Base-by-base conservation (phyloP, 2,329 filamentous ascomycete genomes). In the Fusarium nematophilum region DNA sequence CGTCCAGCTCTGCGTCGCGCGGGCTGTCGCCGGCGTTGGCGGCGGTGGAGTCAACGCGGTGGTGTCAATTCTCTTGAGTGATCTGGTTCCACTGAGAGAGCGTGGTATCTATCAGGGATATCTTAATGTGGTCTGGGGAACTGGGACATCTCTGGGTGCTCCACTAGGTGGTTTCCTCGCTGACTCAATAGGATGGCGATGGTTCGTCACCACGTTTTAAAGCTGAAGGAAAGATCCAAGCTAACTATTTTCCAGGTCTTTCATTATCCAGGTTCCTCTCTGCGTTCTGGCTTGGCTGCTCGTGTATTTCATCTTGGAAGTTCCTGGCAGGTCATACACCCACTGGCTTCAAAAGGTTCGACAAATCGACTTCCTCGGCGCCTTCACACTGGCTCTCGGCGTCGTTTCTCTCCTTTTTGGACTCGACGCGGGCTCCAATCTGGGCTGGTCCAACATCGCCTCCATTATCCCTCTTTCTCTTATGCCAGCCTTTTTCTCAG, bases 161-260 rank as follows among this genome's bases (percentile, higher is more conserved):
- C 89, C 90, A 0, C 63, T 94, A 0, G 91, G 86, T 61, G 90
- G 91, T 3, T 72, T 91, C 6, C 73, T 93, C n/a, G 85, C 89
- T 0, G 90, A 93, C 71, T 85, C 81, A 5, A 81, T 93, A 45
- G 89, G 90, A 27, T 93, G 90, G 90, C 79, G 90, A 62, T 92
- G 89, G 87, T 86, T 75, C 70, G 78, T 69, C n/a, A n/a, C 29
- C 14, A 7, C n/a, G 10, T 17, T 5, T 7, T n/a, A n/a, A n/a
- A n/a, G n/a, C 3, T 6, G 9, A 14, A 25, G 13, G 40, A 5
- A 34, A n/a, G n/a, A 11, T 4, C n/a, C 3, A 11, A 7, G 18
- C 9, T 56, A 54, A 13, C 26, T 17, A 30, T 14, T 10, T 18
- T 27, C 13, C 21, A 87, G 85, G 88, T 84, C 90, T 0, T 94